Base-by-base conservation (phyloP, 2,329 filamentous ascomycete species). In the Talaromyces sp. region DNA sequence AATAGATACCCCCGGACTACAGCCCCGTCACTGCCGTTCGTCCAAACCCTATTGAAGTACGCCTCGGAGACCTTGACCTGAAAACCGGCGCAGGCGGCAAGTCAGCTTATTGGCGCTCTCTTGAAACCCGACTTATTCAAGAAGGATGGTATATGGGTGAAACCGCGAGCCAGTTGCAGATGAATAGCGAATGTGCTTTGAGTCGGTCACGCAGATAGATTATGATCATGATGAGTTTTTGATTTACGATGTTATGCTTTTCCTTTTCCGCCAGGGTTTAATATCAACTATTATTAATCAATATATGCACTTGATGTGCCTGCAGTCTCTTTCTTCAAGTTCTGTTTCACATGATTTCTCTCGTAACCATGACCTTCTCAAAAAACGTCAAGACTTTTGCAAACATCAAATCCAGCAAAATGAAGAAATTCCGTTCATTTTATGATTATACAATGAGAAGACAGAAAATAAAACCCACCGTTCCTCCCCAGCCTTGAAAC, bases 11-110 rank as follows among this genome's bases (percentile, higher is more conserved):
- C 65, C 58, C 12, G 69, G 11, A 74, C 52, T 72, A 72, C 35
- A 63, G 64, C 0, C 65, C 32, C 32, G 12, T 3, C 3, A 35
- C 11, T 14, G 12, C 12, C 11, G 11, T 35, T 1, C 32, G 12
- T 12, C 12, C 32, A 35, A 35, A 35, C 32, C 32, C 68, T 3
- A 66, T 76, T 5, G 74, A 79, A 41, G 73, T 79, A 50, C 84
- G 88, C 58, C 80, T 94, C 10, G 89, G 88, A 1, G 90, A 94
- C 69, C 80, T 93, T 50, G 90, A 94, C 74, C 82, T 89, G 68
- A 94, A 94, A 77, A 87, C 87, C 60, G 81, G 83, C 9, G 75
- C 76, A 0, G 82, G 74, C 9, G 79, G 82, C 57, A 92, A 93
- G 72, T 79, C 86, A 59, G 78, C 79, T 51, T 88, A 89, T 68